phyloP scores from a whole-genome alignment of 2,329 filamentous ascomycete species.

The Diplodia corticola region DNA sequence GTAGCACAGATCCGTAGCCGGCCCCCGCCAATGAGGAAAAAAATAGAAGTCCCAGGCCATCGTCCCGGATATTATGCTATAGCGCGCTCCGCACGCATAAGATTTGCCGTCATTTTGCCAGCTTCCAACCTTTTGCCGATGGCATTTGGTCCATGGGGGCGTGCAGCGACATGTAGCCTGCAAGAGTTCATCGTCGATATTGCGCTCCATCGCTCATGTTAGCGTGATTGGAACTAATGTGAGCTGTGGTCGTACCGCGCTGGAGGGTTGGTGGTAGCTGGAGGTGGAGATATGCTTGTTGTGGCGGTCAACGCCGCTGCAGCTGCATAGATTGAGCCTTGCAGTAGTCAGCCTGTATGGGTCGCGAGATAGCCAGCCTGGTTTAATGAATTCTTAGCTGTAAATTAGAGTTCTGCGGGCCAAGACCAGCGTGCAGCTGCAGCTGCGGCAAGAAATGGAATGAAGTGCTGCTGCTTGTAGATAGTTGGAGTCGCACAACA shows the following conservation, averaged over 20 bases:
- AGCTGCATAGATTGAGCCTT: background rate
- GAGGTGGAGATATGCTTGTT: background rate
- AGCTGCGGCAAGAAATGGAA: background rate
- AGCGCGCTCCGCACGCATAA: background rate
- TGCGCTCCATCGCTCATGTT: background rate
- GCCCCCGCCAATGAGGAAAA: background rate
- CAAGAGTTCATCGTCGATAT: background rate
- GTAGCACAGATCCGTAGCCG: background rate
- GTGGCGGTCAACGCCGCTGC: slow-evolving; percentile 2
- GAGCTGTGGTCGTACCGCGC: background rate
- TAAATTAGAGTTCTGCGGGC: background rate
- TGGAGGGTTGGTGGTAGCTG: background rate
- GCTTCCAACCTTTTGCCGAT: background rate
- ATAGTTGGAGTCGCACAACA: background rate
- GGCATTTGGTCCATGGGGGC: background rate
- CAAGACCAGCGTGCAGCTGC: background rate
- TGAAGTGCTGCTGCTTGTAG: background rate
- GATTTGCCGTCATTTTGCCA: background rate
- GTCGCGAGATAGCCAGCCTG: background rate
- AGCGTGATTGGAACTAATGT: background rate
- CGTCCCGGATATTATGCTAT: background rate
- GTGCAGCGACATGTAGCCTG: background rate
- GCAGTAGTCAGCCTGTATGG: background rate
- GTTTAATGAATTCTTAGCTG: background rate
- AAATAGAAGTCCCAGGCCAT: background rate